phyloP scores from a whole-genome alignment of 2,329 filamentous ascomycete species.

The Dactylellina parvicollis region DNA sequence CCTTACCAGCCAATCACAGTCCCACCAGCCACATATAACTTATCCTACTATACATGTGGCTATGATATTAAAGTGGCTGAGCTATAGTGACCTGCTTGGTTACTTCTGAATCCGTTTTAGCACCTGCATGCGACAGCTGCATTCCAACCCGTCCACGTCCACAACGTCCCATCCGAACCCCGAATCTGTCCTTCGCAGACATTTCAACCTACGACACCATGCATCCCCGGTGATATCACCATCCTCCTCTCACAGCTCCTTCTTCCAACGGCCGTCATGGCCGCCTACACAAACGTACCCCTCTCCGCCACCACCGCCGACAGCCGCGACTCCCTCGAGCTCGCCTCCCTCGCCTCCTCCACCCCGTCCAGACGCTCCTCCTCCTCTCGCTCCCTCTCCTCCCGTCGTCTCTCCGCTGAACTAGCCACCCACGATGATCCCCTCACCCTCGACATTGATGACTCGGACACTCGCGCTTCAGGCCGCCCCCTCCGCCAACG shows the following conservation, averaged over 20 bases:
- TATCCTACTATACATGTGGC: neutral
- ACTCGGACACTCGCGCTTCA: slow-evolving; percentile 55
- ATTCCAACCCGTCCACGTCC: neutral
- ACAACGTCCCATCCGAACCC: neutral
- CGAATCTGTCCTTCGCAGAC: neutral
- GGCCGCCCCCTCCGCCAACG: slow-evolving; percentile 66
- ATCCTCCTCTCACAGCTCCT: too few relatives aligned
- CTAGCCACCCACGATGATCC: slow-evolving; percentile 78
- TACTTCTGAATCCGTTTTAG: neutral
- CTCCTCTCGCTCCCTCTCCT: slow-evolving; percentile 82
- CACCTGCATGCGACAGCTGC: slow-evolving; percentile 36
- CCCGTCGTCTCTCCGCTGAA: slow-evolving; percentile 81
- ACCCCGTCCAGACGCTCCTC: slow-evolving; percentile 73
- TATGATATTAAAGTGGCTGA: neutral
- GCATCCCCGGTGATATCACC: slow-evolving; percentile 6
- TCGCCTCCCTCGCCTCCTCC: slow-evolving; percentile 91
- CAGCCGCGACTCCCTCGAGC: slow-evolving; percentile 88
- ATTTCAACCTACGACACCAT: slow-evolving; percentile 1
- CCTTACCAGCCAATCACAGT: neutral
- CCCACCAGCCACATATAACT: too few relatives aligned
- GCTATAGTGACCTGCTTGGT: neutral
- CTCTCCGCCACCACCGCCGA: slow-evolving; percentile 58
- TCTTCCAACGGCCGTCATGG: slow-evolving; percentile 1
- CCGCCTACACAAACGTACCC: slow-evolving; percentile 47
- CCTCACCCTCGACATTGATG: slow-evolving; percentile 64